Conservation (phyloP, 1,284 basidiomycete species). For the Schizophyllum commune region DNA sequence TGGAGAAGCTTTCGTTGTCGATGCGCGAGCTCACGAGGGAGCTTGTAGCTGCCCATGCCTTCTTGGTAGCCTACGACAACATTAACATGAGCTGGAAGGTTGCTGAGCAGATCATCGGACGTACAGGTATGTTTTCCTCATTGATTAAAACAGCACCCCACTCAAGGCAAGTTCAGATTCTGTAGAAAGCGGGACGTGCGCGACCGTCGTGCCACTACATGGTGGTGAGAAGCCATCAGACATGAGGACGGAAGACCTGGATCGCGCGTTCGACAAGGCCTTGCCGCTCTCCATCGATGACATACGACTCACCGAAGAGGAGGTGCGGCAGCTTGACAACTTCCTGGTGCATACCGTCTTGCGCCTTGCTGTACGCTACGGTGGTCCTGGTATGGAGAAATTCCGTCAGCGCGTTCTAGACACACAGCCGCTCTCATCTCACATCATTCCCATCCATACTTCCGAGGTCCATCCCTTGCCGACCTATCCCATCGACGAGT, state of each 20-base stretch:
- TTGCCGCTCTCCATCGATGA: constrained; percentile 16
- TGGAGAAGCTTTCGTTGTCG: constrained; percentile 15
- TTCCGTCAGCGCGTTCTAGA: constrained; percentile 17
- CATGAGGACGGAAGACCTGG: constrained; percentile 13
- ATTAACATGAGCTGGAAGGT: constrained; percentile 24
- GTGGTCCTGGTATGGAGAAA: constrained; percentile 19
- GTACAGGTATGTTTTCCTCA: no score
- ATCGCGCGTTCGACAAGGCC: constrained; percentile 15
- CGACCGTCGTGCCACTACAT: constrained; percentile 16
- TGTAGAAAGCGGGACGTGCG: constrained; percentile 24
- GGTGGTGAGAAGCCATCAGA: constrained; percentile 15
- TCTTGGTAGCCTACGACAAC: constrained; percentile 25
- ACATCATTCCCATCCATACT: constrained; percentile 24
- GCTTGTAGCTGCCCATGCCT: constrained; percentile 14
- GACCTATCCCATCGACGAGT: constrained; percentile 30
- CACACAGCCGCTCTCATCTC: constrained; percentile 13
- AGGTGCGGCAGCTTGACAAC: constrained; percentile 12
- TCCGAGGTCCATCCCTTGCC: constrained; percentile 25
- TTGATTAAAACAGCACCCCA: not conserved
- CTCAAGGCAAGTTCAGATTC: constrained; percentile 11
- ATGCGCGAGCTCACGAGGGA: constrained; percentile 11
- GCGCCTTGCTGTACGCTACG: constrained; percentile 23
- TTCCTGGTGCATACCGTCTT: constrained; percentile 22
- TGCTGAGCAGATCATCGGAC: constrained; percentile 26
- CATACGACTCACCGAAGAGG: constrained; percentile 15